Conservation (phyloP, 345 rosid genomes). For the Syzygium aromaticum region DNA sequence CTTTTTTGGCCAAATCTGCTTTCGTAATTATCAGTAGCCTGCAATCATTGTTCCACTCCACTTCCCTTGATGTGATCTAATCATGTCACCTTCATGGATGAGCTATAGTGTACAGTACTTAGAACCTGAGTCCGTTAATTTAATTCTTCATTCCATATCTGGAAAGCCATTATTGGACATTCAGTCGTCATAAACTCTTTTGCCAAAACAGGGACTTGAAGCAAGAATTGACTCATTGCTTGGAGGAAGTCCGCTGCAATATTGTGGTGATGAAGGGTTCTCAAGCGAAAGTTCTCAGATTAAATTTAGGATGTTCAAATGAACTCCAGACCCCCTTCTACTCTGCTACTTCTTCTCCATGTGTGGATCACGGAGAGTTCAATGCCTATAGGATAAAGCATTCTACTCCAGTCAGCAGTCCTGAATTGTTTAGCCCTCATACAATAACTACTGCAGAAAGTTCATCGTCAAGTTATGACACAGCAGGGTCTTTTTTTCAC, state of each 20-base stretch:
- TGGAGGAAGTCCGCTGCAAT: conserved; percentile 63
- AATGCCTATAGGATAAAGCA: conserved; percentile 35
- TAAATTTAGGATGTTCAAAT: conserved; percentile 36
- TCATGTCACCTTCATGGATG: background rate
- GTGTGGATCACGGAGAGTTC: conserved; percentile 10
- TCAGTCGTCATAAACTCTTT: background rate
- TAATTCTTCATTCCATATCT: background rate
- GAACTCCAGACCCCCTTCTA: conserved; percentile 49
- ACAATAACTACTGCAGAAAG: conserved; percentile 25
- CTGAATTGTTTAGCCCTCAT: conserved; percentile 34
- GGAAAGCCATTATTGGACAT: background rate
- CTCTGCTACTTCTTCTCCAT: conserved; percentile 51
- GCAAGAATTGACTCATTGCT: conserved; percentile 54
- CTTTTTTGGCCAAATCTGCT: background rate
- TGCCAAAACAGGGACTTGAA: conserved; percentile 48
- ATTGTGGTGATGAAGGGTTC: conserved; percentile 54
- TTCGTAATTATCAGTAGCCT: background rate
- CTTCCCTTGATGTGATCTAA: background rate
- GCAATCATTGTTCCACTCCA: background rate
- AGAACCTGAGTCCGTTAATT: background rate
- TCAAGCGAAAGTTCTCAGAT: conserved; percentile 57
- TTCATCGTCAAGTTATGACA: conserved; percentile 22
- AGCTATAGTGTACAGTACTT: background rate
- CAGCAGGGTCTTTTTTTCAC: conserved; percentile 24
- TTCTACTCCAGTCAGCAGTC: conserved; percentile 64